These are phyloP conservation scores for Cordia subcordata DNA, from an alignment of 257 asterid genomes.

Conservation along the genomic window DNA sequence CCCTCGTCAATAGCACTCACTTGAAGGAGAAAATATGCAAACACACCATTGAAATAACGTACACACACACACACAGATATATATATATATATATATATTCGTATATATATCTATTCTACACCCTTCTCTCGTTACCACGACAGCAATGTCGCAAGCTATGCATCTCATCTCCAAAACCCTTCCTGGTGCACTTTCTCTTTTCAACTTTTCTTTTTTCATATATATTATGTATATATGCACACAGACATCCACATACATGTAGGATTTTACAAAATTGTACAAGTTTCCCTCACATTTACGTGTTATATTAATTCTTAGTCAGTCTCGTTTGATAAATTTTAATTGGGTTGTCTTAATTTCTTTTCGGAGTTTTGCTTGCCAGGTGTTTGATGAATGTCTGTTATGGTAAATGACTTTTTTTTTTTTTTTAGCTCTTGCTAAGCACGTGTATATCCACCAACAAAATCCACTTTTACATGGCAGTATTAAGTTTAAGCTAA, in stretches of 20 bases:
- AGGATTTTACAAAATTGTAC: neutral
- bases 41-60: neutral
- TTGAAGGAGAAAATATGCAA: neutral
- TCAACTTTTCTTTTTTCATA: neutral
- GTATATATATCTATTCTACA: neutral
- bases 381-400: conserved; percentile 12
- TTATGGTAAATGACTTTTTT: no score
- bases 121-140: neutral
- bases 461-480: no score
- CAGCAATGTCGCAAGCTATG: conserved; percentile 8
- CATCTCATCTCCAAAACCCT: conserved; percentile 7
- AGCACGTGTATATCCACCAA: no score
- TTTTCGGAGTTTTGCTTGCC: neutral
- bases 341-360: neutral
- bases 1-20: neutral
- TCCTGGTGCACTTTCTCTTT: conserved; percentile 8
- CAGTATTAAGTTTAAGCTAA: no score
- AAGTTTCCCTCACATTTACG: neutral
- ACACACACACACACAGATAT: neutral
- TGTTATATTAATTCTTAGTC: neutral
- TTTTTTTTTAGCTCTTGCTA: no score
- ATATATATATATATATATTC: no score
- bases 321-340: no score
- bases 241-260: neutral
- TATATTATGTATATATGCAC: no score